Evolutionary conservation across 306 rosid species (phyloP).

Genomic region (Hippophae tibetana): DNA sequence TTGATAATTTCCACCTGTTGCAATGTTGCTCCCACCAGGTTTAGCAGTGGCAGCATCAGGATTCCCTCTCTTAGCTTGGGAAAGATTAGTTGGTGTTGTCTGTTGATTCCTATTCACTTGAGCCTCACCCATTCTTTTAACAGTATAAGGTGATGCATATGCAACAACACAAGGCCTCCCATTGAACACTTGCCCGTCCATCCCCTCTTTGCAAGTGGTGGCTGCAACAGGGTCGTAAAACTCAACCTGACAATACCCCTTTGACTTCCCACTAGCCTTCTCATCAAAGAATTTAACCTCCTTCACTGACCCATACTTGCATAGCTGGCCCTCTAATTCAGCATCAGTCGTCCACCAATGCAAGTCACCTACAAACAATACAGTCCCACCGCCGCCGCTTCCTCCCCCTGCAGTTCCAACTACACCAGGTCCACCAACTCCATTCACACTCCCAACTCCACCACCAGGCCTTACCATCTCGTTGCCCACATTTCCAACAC

Average conservation of each 20-base stretch:
- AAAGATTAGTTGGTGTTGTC: conserved; percentile 22
- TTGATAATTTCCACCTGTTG: conserved; percentile 36
- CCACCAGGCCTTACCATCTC: conserved; percentile 34
- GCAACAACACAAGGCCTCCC: conserved; percentile 49
- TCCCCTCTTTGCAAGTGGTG: conserved; percentile 41
- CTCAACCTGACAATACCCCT: conserved; percentile 51
- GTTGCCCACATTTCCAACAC: too few species aligned
- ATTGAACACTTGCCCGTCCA: conserved; percentile 38
- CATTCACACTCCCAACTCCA: conserved; percentile 31
- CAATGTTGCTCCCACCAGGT: neutral
- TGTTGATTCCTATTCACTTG: conserved; percentile 26
- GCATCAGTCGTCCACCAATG: conserved; percentile 62
- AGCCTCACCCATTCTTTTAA: conserved; percentile 45
- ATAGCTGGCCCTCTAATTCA: conserved; percentile 27
- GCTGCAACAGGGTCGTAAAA: conserved; percentile 34
- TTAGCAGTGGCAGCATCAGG: conserved; percentile 19
- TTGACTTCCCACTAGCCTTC: conserved; percentile 47
- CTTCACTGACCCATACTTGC: conserved; percentile 39
- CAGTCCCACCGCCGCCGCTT: conserved; percentile 28
- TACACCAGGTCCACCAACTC: conserved; percentile 23
- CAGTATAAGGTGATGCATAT: conserved; percentile 35
- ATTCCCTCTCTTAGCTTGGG: conserved; percentile 33
- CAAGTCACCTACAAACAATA: conserved; percentile 40
- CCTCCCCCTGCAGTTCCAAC: conserved; percentile 10
- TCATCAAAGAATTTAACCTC: conserved; percentile 46